phyloP scores from a whole-genome alignment of 2,329 filamentous ascomycete species.

The Aureobasidium sp. region DNA sequence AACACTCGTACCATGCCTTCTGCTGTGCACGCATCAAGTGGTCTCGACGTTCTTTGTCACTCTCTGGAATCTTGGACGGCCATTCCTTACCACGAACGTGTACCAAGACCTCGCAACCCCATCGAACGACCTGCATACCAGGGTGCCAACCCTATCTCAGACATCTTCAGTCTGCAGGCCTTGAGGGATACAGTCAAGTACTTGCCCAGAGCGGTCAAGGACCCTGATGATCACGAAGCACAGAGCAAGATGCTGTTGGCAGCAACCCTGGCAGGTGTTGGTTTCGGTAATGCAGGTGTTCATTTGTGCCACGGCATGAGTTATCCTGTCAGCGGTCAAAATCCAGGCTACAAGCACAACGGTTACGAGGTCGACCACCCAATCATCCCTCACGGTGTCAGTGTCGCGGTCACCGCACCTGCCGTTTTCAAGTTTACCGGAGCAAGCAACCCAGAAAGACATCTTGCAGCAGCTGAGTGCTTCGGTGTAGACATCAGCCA shows the following conservation, averaged over 20 bases:
- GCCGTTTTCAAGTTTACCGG: slow-evolving; percentile 92
- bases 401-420: slow-evolving; percentile 85
- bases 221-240: slow-evolving; percentile 86
- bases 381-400: slow-evolving; percentile 93
- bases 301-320: slow-evolving; percentile 90
- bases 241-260: slow-evolving; percentile 94
- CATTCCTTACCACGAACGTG: slow-evolving; percentile 83
- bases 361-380: slow-evolving; percentile 72
- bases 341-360: slow-evolving; percentile 77
- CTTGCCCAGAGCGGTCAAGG: slow-evolving; percentile 73
- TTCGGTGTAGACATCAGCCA: slow-evolving; percentile 86
- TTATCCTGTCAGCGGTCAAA: slow-evolving; percentile 93
- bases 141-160: slow-evolving; percentile 93
- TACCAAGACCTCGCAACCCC: slow-evolving; percentile 77
- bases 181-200: slow-evolving; percentile 82
- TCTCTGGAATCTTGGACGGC: slow-evolving; percentile 95
- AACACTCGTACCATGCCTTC: slow-evolving; percentile 96
- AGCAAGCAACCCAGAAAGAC: slow-evolving; percentile 83
- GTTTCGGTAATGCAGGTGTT: slow-evolving; percentile 95
- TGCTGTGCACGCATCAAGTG: slow-evolving; percentile 84
- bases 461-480: slow-evolving; percentile 77
- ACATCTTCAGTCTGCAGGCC: slow-evolving; percentile 89
- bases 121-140: slow-evolving; percentile 91
- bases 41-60: slow-evolving; percentile 92
- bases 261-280: slow-evolving; percentile 86